These are phyloP conservation scores for Colletotrichum godetiae DNA, from an alignment of 2,329 filamentous ascomycete genomes.

Conservation along the genomic window DNA sequence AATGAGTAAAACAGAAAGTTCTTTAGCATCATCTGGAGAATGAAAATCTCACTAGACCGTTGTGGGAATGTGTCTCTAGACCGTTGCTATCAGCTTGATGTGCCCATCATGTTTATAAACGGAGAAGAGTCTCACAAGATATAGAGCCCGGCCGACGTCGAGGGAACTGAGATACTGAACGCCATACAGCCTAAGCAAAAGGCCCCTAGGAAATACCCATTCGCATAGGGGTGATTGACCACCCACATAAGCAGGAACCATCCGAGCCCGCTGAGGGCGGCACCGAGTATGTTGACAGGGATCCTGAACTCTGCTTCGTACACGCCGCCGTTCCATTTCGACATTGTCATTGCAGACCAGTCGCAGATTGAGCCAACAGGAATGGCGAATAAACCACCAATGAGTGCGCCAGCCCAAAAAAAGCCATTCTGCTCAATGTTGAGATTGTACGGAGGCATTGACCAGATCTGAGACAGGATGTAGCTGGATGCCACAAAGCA, in stretches of 20 bases:
- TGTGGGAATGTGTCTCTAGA: not conserved
- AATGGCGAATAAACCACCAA: not conserved
- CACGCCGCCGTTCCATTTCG: not conserved
- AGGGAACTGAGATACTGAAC: not conserved
- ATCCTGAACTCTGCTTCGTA: not conserved
- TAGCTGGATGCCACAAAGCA: not conserved
- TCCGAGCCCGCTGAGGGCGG: not conserved
- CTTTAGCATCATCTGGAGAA: not conserved
- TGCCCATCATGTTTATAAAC: not conserved
- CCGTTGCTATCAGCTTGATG: not conserved
- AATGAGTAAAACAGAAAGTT: not conserved
- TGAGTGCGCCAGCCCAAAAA: not conserved
- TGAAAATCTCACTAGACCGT: not conserved
- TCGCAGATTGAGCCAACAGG: not conserved
- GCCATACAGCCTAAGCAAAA: not conserved
- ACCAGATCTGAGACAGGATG: not conserved
- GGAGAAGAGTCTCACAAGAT: not conserved
- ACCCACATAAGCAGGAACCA: not conserved
- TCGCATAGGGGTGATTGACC: not conserved
- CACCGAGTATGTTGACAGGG: not conserved
- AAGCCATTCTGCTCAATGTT: not conserved
- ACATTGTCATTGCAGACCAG: not conserved
- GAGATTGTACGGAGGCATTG: not conserved
- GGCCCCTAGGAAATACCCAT: not conserved
- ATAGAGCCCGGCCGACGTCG: not conserved